Base-by-base conservation (phyloP, 768 basidiomycete species). In the Termitomyces sp. region DNA sequence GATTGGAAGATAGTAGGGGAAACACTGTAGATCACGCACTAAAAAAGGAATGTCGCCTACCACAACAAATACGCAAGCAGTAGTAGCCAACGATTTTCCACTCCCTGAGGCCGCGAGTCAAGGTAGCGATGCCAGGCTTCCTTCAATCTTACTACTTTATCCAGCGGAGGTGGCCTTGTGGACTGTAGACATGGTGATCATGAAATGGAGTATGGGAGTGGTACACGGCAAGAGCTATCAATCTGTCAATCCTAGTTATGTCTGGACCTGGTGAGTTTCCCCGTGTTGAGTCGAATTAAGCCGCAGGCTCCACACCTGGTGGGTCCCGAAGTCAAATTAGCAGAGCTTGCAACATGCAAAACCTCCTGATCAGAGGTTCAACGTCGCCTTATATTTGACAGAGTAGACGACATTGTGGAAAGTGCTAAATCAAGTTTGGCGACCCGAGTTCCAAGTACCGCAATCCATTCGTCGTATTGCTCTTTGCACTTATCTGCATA, bases 301-400 rank as follows among this genome's bases (percentile, higher is more conserved):
- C 25, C 6, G 6, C 43, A 44, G 43, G 84, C 84, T 86, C 84
- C 71, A 72, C 70, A 71, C 73, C 84, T 85, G 23, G 52, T 49
- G 14, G 56, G 41, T 21, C 58, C 54, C 16, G 56, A 54, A 48
- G 21, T 16, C 2, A 17, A 17, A n/a, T n/a, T 25, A 35, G 42
- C 9, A 23, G 50, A 25, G 14, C 21, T 59, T 14, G 3, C 28
- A 25, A 9, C 1, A 9, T 17, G 43, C 5, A 47, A 48, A 46
- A 61, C 19, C 17, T 21, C 35, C n/a, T 52, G 56, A 9, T n/a
- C n/a, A n/a, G n/a, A n/a, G n/a, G n/a, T n/a, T n/a, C n/a, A n/a
- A n/a, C n/a, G n/a, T n/a, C n/a, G n/a, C n/a, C n/a, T n/a, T n/a
- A n/a, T n/a, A n/a, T n/a, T n/a, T n/a, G n/a, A n/a, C 30, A 32